phyloP scores from a whole-genome alignment of 2,329 filamentous ascomycete species.

The Fusarium sp. region DNA sequence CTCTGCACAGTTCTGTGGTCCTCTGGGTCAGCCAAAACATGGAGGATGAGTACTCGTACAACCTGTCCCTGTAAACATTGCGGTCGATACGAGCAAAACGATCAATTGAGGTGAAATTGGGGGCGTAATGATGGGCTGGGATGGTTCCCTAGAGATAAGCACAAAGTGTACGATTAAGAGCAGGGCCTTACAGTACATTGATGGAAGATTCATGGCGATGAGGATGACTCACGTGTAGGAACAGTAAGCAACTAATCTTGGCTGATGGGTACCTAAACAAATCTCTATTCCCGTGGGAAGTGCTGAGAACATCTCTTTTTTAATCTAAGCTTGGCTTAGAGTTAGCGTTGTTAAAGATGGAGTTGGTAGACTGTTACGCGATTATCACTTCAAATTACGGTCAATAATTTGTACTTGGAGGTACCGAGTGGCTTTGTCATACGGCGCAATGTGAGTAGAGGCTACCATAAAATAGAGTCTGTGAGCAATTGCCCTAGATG shows the following conservation, averaged over 20 bases:
- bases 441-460: neutral
- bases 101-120: neutral
- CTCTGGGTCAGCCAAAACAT: slow-evolving; percentile 79
- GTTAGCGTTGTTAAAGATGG: slow-evolving; percentile 22
- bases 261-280: slow-evolving; percentile 6
- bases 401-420: neutral
- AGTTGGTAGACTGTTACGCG: slow-evolving; percentile 12
- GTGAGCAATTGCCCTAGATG: neutral
- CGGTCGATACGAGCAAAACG: slow-evolving; percentile 7
- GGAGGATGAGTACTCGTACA: slow-evolving; percentile 79
- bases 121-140: slow-evolving; percentile 25
- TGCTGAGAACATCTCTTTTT: slow-evolving; percentile 12
- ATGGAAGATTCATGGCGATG: slow-evolving; percentile 17
- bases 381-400: neutral
- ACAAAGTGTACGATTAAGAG: slow-evolving; percentile 39
- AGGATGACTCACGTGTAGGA: neutral
- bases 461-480: neutral
- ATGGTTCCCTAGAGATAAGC: slow-evolving; percentile 6
- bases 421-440: neutral
- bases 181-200: slow-evolving; percentile 4
- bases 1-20: slow-evolving; percentile 66
- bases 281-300: neutral
- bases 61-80: slow-evolving; percentile 67
- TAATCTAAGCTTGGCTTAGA: slow-evolving; percentile 23
- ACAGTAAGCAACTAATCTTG: slow-evolving; percentile 6